Evolutionary conservation across 208 protist genomes (phyloP).

Genomic region (Crithidia bombi): DNA sequence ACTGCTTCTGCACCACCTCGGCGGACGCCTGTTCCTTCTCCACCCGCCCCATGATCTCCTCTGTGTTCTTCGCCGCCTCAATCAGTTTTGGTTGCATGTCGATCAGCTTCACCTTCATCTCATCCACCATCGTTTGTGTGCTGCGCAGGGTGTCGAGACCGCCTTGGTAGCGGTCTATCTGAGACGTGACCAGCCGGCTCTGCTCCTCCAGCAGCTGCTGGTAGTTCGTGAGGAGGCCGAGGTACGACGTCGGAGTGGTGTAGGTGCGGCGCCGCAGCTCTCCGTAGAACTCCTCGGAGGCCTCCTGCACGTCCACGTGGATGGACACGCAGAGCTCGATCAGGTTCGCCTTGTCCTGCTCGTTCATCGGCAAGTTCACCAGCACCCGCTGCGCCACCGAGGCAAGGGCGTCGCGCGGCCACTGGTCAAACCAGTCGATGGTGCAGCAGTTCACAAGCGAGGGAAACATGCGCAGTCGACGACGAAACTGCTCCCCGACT

Average conservation of each 20-base stretch:
- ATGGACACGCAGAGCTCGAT: conserved; percentile 92
- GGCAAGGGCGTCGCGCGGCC: conserved; percentile 94
- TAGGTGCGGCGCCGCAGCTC: conserved; percentile 95
- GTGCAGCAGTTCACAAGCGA: conserved; percentile 98
- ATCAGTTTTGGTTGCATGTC: conserved; percentile 95
- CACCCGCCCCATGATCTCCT: conserved; percentile 93
- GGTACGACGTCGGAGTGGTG: conserved; percentile 97
- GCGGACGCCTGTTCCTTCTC: conserved; percentile 91
- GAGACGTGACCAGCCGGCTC: conserved; percentile 58
- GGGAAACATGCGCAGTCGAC: conserved; percentile 96
- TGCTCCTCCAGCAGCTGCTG: conserved; percentile 87
- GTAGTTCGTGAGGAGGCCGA: conserved; percentile 95
- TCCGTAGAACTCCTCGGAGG: conserved; percentile 92
- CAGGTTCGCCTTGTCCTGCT: conserved; percentile 66
- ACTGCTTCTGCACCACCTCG: conserved; percentile 83
- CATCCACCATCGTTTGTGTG: conserved; percentile 94
- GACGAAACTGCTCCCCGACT: conserved; percentile 95
- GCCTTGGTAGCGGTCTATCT: conserved; percentile 88
- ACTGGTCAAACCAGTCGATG: conserved; percentile 98
- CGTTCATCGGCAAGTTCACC: conserved; percentile 52
- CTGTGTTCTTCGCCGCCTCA: conserved; percentile 93
- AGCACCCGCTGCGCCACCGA: conserved; percentile 90
- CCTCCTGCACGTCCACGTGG: conserved; percentile 88
- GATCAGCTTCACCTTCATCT: conserved; percentile 96
- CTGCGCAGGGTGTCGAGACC: conserved; percentile 93